Base-by-base conservation (phyloP, 2,329 filamentous ascomycete species). In the Epichloe gansuensis region DNA sequence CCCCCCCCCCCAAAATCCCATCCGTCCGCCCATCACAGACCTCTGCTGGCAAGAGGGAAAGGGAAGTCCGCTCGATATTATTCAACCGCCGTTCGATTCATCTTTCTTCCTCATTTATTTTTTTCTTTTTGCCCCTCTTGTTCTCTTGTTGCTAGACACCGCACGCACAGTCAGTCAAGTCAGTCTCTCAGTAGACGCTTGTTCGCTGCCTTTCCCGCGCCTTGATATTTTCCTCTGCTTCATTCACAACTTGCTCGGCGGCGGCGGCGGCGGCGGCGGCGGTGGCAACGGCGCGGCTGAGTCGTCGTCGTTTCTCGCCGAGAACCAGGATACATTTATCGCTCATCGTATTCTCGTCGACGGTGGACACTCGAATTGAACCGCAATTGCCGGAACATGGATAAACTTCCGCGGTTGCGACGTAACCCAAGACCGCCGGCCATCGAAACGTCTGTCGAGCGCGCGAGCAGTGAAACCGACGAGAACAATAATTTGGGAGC, bases 361-460 rank as follows among this genome's bases (percentile, higher is more conserved):
- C n/a, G 3, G 25, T 15, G 7, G 17, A 15, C 23, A 25, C 23
- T 2, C 6, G 21, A 9, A 44, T n/a, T 3, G 6, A 5, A 39
- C 12, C 36, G 31, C 36, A n/a, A n/a, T n/a, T 15, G 23, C 47
- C 23, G 17, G 23, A 50, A 8, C 55, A 72, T 72, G 70, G 69
- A 72, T 57, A 70, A 66, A 58, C 64, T 72, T 52, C 65, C 70
- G 48, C 66, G 68, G 57, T 66, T 72, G 49, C 68, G 70, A 50
- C 69, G 70, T 54, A 71, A 71, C 60, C 69, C 68, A 42, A 72
- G 71, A 63, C 68, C 65, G 15, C 70, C 69, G 17, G 67, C 69
- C 55, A 68, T 72, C 57, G 67, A 70, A 52, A 71, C 69, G 6
- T 63, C 67, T 44, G 58, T 71, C 58, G 66, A 67, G 49, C 62